A percentile compares a stretch with the other conserved stretches of the same genome.
phyloP scores from a whole-genome alignment of 2,329 filamentous ascomycete species.

The Amphichorda felina region DNA sequence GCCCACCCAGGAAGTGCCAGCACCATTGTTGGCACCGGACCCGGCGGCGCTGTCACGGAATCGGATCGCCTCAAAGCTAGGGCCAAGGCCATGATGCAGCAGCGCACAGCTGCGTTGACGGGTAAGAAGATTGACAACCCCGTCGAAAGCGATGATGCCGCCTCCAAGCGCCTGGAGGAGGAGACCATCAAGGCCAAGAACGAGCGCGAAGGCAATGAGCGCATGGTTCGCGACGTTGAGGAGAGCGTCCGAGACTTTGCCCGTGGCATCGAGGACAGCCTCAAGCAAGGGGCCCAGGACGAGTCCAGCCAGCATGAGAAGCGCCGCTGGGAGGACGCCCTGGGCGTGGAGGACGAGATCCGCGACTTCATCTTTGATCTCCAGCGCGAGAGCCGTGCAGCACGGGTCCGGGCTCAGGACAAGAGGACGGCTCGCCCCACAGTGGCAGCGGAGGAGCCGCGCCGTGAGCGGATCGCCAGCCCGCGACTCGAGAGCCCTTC shows the following conservation, averaged over 20 bases:
- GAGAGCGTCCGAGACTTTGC: conserved; percentile 89
- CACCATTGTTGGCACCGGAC: conserved; percentile 81
- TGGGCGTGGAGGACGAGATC: conserved; percentile 93
- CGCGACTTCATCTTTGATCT: conserved; percentile 97
- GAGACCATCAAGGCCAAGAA: conserved; percentile 71
- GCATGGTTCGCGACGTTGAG: conserved; percentile 93
- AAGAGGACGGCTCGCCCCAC: conserved; percentile 31
- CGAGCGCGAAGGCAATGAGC: conserved; percentile 88
- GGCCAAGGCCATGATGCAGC: conserved; percentile 97
- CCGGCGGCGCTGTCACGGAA: conserved; percentile 82
- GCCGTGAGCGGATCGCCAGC: conserved; percentile 22
- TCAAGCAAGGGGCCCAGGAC: conserved; percentile 70
- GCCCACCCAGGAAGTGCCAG: conserved; percentile 72
- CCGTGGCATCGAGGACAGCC: conserved; percentile 69
- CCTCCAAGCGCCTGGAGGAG: conserved; percentile 76
- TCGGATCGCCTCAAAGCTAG: conserved; percentile 88
- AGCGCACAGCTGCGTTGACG: conserved; percentile 82
- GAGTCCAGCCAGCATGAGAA: conserved; percentile 79
- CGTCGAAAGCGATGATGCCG: conserved; percentile 57
- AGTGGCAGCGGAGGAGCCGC: conserved; percentile 29
- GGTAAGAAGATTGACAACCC: conserved; percentile 61
- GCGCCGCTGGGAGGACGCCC: conserved; percentile 87
- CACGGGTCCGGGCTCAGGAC: conserved; percentile 53
- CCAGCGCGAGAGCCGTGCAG: conserved; percentile 71
- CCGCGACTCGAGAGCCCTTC: conserved; percentile 41